A percentile compares a stretch with the other conserved stretches of the same genome.
Evolutionary conservation across 345 rosid genomes (phyloP).

Genomic region (sweet orange (Citrus sinensis)): DNA sequence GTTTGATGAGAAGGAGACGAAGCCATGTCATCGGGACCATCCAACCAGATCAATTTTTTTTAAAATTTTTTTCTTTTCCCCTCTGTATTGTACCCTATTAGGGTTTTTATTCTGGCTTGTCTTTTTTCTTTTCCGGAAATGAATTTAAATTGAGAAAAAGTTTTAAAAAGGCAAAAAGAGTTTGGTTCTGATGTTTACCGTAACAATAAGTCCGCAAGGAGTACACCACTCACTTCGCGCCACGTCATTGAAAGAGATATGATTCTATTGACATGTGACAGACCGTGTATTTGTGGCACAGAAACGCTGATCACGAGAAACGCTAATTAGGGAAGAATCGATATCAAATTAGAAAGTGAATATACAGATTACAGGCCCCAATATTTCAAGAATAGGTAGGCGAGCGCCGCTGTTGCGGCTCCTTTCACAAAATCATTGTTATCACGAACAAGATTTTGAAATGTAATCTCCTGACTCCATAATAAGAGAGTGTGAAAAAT

Average conservation of each 20-base stretch:
- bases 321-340: too few species aligned
- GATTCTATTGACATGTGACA: not conserved
- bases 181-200: not conserved
- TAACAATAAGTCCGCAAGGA: too few species aligned
- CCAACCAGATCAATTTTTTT: slow-evolving; percentile 20
- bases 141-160: not conserved
- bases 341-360: too few species aligned
- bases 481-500: too few species aligned
- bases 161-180: not conserved
- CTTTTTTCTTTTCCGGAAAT: not conserved
- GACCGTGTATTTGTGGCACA: not conserved
- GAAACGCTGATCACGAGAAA: not conserved
- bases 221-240: not conserved
- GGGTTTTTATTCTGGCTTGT: not conserved
- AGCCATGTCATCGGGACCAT: slow-evolving; percentile 51
- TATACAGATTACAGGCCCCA: too few species aligned
- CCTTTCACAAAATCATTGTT: too few species aligned
- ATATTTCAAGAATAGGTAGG: too few species aligned
- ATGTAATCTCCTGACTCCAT: too few species aligned
- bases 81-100: not conserved
- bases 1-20: slow-evolving; percentile 53
- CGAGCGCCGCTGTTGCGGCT: too few species aligned
- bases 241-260: not conserved
- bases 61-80: too few species aligned
- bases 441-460: too few species aligned